A percentile compares a stretch with the other conserved stretches of the same genome.
Conservation (phyloP, 2,329 filamentous ascomycete genomes). For the Aspergillus novofumigatus region DNA sequence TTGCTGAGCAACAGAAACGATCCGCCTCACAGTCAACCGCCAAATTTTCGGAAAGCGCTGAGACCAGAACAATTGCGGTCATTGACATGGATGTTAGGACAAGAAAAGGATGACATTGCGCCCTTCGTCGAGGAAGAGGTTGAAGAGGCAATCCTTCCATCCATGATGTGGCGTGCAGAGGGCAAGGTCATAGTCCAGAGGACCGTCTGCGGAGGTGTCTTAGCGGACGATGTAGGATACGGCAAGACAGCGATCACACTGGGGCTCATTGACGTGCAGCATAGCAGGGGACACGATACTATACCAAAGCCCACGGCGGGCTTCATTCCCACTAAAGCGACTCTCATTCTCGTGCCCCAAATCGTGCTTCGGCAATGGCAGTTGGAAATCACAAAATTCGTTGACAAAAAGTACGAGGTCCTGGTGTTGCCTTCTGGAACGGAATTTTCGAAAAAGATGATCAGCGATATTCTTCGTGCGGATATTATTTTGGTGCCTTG, state of each 20-base stretch:
- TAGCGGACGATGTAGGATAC: constrained; percentile 62
- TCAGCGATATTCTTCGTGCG: constrained; percentile 45
- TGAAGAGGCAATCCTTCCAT: constrained; percentile 51
- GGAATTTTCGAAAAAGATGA: constrained; percentile 39
- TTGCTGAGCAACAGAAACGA: constrained; percentile 44
- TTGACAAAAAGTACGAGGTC: constrained; percentile 42
- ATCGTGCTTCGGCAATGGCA: constrained; percentile 58
- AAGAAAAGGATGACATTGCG: constrained; percentile 43
- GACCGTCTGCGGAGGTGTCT: constrained; percentile 54
- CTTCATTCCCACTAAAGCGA: constrained; percentile 50
- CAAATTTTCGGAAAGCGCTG: constrained; percentile 37
- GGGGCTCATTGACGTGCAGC: constrained; percentile 51
- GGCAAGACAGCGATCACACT: constrained; percentile 63
- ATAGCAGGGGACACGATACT: constrained; percentile 20
- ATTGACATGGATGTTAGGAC: constrained; percentile 56
- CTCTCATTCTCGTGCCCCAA: constrained; percentile 55
- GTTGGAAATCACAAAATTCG: constrained; percentile 51
- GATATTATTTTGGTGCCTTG: constrained; percentile 56
- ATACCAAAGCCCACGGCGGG: constrained; percentile 10
- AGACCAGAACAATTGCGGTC: constrained; percentile 52
- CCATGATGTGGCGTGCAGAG: constrained; percentile 56
- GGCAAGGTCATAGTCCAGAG: constrained; percentile 36
- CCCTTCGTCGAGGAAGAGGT: constrained; percentile 52
- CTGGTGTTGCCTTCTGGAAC: constrained; percentile 40
- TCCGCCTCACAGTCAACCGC: constrained; percentile 26